A percentile compares a stretch with the other conserved stretches of the same genome.
Conservation (phyloP, 306 rosid genomes). For the Parietaria judaica region DNA sequence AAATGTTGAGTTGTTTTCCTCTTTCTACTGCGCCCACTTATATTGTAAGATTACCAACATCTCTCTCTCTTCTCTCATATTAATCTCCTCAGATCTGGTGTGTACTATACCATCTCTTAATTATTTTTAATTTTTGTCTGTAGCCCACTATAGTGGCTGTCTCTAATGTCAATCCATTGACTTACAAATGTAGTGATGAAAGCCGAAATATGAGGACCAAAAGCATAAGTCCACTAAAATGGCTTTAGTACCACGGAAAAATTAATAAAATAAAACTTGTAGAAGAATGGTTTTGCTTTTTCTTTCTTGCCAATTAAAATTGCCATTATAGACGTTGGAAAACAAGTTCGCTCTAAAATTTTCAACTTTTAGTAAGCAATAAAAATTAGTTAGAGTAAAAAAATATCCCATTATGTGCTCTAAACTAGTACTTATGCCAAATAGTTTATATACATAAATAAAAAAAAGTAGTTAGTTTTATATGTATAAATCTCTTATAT, state of each 20-base stretch:
- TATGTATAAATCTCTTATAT: not conserved
- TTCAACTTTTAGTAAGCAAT: conserved; percentile 8
- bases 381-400: not conserved
- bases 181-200: conserved; percentile 34
- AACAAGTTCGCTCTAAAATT: not conserved
- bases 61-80: conserved; percentile 5
- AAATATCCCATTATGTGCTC: not conserved
- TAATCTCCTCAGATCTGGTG: not conserved
- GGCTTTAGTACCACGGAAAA: conserved; percentile 60
- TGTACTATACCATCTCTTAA: not conserved
- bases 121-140: conserved; percentile 22
- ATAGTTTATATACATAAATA: no score
- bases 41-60: conserved; percentile 25
- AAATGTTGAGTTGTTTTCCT: conserved; percentile 28
- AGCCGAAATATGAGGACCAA: conserved; percentile 43
- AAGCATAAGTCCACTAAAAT: conserved; percentile 28
- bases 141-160: conserved; percentile 39
- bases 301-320: not conserved
- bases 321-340: conserved; percentile 4
- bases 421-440: no score
- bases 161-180: conserved; percentile 41
- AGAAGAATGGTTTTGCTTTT: conserved; percentile 1
- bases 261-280: conserved; percentile 12
- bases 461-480: no score
- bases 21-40: conserved; percentile 48